Percentiles rank a stretch among this genome's conserved stretches.
Conservation (phyloP, 2,329 filamentous ascomycete species). For the Septoria linicola region DNA sequence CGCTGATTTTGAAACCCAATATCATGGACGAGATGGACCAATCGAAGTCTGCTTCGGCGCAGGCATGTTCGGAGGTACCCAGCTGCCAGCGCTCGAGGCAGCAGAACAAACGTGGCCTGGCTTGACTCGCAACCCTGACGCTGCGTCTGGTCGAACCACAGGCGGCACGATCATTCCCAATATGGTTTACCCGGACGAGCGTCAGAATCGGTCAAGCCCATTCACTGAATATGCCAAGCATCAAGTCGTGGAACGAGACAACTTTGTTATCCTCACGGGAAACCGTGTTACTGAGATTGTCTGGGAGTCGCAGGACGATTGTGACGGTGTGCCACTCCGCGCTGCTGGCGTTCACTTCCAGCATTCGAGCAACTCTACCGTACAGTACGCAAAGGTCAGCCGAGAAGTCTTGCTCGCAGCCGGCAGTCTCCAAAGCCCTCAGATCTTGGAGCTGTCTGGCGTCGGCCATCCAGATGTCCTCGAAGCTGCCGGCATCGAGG, state of each 20-base stretch:
- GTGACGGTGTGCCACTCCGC: slow-evolving; percentile 4
- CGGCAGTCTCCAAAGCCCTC: slow-evolving; percentile 57
- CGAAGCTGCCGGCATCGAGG: slow-evolving; percentile 32
- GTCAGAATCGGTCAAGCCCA: slow-evolving; percentile 31
- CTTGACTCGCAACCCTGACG: slow-evolving; percentile 24
- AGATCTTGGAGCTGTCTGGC: slow-evolving; percentile 61
- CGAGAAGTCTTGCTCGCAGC: slow-evolving; percentile 55
- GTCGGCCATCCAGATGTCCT: slow-evolving; percentile 45
- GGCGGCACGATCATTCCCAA: slow-evolving; percentile 32
- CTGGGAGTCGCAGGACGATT: slow-evolving; percentile 16
- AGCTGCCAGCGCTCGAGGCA: slow-evolving; percentile 29
- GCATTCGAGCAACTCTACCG: slow-evolving; percentile 18
- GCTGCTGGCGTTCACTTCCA: slow-evolving; percentile 29
- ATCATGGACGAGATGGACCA: slow-evolving; percentile 26
- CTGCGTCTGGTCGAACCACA: slow-evolving; percentile 28
- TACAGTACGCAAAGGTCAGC: slow-evolving; percentile 30
- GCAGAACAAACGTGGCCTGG: slow-evolving; percentile 25
- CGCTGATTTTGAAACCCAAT: slow-evolving; percentile 19
- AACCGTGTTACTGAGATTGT: slow-evolving; percentile 31
- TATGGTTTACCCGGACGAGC: slow-evolving; percentile 27
- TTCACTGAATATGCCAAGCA: slow-evolving; percentile 31
- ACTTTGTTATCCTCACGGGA: slow-evolving; percentile 31
- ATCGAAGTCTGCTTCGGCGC: slow-evolving; percentile 30
- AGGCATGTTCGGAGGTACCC: slow-evolving; percentile 30
- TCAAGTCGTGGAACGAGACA: slow-evolving; percentile 26